Evolutionary conservation across 805 yeast species (phyloP), one percentile per base, ranked within the genome.

Genomic region (Wickerhamiella sorbophila): DNA sequence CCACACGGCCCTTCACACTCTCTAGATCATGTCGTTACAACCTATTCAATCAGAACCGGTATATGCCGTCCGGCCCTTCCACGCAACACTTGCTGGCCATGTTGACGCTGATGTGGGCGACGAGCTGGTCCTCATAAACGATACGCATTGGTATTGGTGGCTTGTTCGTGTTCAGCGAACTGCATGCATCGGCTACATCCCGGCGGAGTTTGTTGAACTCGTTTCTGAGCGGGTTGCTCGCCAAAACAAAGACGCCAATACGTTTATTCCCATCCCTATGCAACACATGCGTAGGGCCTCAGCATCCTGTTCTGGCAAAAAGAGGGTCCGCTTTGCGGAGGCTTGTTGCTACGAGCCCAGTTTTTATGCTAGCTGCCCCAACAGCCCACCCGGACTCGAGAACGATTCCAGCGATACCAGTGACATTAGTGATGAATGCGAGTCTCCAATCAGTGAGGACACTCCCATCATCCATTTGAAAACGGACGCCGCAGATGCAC

Each of bases 101-200:
- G 80, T 94, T 50, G 75, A 79, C 44, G 68, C 88, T 9, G 58
- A 64, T 17, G 75, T 84, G 49, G 87, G 88, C 54, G 95, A 85
- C 52, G 77, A 93, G 1, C 88, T 93, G 48, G 66, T 72, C 35
- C 63, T 91, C 16, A 63, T 91, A 29, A 86, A 85, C 55, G 98
- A 91, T 55, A 77, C 81, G 38, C 95, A 91, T 61, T 72, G 83
- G 46, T 91, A 91, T 62, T 91, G 98, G 98, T 91, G 98, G 97
- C 66, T 88, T 9, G 88, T 91, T 51, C 59, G 71, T 52, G 57
- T 68, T 46, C 65, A 66, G 33, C 60, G 57, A 36, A 81, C 77
- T 56, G 77, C 77, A 2, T 71, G 76, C 50, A 76, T 88, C 41
- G 98, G 98, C 1, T 91, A 87, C 65, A 93, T 93, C 2, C 98